A percentile compares a stretch with the other conserved stretches of the same genome.
phyloP scores from a whole-genome alignment of 116 monocot species.

The Iris pallida region DNA sequence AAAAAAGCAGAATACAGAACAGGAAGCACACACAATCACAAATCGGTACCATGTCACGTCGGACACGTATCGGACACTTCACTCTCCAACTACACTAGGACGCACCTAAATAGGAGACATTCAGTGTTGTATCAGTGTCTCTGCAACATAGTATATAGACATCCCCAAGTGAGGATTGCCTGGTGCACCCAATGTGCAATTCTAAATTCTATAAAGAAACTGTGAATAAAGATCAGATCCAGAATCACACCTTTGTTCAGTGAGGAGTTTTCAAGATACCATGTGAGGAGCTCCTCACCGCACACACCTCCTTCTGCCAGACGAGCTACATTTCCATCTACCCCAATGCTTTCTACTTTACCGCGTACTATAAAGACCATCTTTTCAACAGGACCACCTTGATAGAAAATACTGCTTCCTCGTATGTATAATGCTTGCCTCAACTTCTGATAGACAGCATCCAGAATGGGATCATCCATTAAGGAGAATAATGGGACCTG shows the following conservation, averaged over 20 bases:
- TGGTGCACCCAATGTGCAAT: no score
- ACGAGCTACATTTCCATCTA: constrained; percentile 43
- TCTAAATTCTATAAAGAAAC: no score
- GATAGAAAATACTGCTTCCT: constrained; percentile 59
- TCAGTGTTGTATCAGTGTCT: no score
- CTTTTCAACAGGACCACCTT: constrained; percentile 69
- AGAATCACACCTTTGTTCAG: constrained; percentile 43
- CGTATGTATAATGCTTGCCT: constrained; percentile 66
- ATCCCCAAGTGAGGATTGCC: no score
- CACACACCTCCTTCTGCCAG: constrained; percentile 86
- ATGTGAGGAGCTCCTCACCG: constrained; percentile 89
- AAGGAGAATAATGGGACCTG: constrained; percentile 42
- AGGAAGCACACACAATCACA: no score
- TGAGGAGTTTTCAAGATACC: constrained; percentile 78
- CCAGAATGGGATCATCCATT: constrained; percentile 72
- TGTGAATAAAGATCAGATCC: neutral
- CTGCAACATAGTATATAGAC: no score
- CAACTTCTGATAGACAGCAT: constrained; percentile 64
- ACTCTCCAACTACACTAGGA: no score
- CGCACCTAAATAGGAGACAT: no score
- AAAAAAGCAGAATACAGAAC: no score
- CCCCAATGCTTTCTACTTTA: constrained; percentile 56
- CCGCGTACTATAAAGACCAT: constrained; percentile 94
- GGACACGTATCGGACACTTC: no score
- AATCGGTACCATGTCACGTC: no score